Conservation (phyloP, 2,329 filamentous ascomycete genomes). For the Mollisiaceae sp. region DNA sequence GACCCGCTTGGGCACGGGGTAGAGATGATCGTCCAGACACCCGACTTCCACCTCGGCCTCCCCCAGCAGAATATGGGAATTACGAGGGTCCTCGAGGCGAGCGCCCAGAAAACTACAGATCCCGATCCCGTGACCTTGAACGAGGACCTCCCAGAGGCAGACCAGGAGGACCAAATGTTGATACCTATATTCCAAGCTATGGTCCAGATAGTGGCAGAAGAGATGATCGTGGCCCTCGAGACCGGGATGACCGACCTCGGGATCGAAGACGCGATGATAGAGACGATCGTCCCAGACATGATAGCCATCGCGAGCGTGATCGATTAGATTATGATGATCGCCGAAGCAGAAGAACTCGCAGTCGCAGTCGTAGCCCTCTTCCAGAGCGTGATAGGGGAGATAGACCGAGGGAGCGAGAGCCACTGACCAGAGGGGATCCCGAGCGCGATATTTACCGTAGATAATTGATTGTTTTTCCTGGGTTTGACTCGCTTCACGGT, state of each 20-base stretch:
- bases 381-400: constrained; percentile 47
- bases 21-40: constrained; percentile 39
- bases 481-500: constrained; percentile 2
- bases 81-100: constrained; percentile 40
- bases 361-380: constrained; percentile 46
- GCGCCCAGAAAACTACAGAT: constrained; percentile 48
- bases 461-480: background rate
- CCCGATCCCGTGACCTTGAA: constrained; percentile 46
- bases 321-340: constrained; percentile 46
- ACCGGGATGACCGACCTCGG: constrained; percentile 45
- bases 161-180: constrained; percentile 43
- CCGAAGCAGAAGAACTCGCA: constrained; percentile 46
- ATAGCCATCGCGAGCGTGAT: constrained; percentile 29
- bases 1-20: constrained; percentile 41
- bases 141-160: constrained; percentile 35
- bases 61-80: constrained; percentile 33
- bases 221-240: constrained; percentile 41
- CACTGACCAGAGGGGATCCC: constrained; percentile 29
- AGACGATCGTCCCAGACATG: constrained; percentile 14
- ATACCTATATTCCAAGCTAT: constrained; percentile 58
- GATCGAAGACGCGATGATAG: constrained; percentile 42
- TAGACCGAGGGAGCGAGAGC: constrained; percentile 46
- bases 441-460: constrained; percentile 16
- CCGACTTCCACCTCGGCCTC: constrained; percentile 41
- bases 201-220: constrained; percentile 43